Base-by-base conservation (phyloP, 2,329 filamentous ascomycete species). In the Neonectria hederae region DNA sequence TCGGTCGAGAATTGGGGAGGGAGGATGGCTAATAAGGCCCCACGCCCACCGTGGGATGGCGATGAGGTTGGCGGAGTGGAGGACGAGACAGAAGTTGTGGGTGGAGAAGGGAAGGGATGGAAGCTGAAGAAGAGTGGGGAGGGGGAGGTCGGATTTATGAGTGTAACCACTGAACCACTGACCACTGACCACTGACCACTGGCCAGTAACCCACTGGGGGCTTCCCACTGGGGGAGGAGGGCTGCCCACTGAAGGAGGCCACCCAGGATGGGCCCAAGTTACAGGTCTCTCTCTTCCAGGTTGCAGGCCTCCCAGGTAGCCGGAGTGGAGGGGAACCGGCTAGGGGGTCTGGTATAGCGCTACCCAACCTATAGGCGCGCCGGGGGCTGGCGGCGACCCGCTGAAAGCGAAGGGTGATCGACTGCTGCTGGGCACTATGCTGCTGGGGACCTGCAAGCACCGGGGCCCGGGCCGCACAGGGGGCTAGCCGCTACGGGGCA, bases 41-140 rank as follows among this genome's bases (percentile, higher is more conserved):
- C 61, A 63, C 61, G 61, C 61, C 61, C 55, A 63, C 61, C 55
- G 61, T 59, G 61, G 32, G 55, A 59, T 58, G 46, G 35, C 24
- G 55, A 59, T 51, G 56, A 63, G 61, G 56, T 55, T 58, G 61
- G 51, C 54, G 49, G 32, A 49, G 42, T 24, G 48, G 38, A 32
- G 46, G 32, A 48, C 14, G 28, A 24, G 52, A 46, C 40, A 46
- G 52, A 48, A 30, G 17, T 35, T 51, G n/a, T 24, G 14, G 48
- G 56, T 59, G 56, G 56, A 22, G 56, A 24, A 26, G 46, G 48
- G 28, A 51, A 8, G 22, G 22, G 14, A 11, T 9, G 26, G 10
- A 26, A 48, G 38, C 38, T 42, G 38, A 21, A 11, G 38, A 42
- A 42, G n/a, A 42, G 30, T 38, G 55, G 35, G 26, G 55, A 13